Conservation (phyloP, 1,284 basidiomycete species). For the Ceratobasidium sp. region DNA sequence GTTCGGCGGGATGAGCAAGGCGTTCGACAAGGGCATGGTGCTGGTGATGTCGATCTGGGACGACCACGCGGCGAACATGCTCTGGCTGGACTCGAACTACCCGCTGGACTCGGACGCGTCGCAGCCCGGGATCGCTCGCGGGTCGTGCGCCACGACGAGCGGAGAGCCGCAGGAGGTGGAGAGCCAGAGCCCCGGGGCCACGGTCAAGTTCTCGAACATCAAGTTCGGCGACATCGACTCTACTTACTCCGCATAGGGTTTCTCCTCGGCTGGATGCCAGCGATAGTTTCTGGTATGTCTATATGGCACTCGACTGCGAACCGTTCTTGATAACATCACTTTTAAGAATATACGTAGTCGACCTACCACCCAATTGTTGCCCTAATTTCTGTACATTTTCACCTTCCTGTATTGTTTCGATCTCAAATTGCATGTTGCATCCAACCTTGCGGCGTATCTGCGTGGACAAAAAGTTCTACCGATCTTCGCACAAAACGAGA, state of each 20-base stretch:
- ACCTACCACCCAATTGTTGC: too few species aligned
- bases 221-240: constrained; percentile 41
- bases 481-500: too few species aligned
- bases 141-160: constrained; percentile 59
- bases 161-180: constrained; percentile 60
- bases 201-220: constrained; percentile 41
- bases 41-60: constrained; percentile 65
- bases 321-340: too few species aligned
- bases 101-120: constrained; percentile 29
- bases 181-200: constrained; percentile 40
- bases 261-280: too few species aligned
- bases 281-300: too few species aligned
- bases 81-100: constrained; percentile 61
- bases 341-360: too few species aligned
- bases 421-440: too few species aligned
- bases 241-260: constrained; percentile 20
- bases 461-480: too few species aligned
- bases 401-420: too few species aligned
- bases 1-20: constrained; percentile 55
- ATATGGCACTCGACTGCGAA: too few species aligned
- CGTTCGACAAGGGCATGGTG: constrained; percentile 60
- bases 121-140: constrained; percentile 51
- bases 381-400: too few species aligned
- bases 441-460: too few species aligned
- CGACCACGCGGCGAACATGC: constrained; percentile 64